Conservation (phyloP, 768 basidiomycete genomes). For the Kondoa malvinella region DNA sequence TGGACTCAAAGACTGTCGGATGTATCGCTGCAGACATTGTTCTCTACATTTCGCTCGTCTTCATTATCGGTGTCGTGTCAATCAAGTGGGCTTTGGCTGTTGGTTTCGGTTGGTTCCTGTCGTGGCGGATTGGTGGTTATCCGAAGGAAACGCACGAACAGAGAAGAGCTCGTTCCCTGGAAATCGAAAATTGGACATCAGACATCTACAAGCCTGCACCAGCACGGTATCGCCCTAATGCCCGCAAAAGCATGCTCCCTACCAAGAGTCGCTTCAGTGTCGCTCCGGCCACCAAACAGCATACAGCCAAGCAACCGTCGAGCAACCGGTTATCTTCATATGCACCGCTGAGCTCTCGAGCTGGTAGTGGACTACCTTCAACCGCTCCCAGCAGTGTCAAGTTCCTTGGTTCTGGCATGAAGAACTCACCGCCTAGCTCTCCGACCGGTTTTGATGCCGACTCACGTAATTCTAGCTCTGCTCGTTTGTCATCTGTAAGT, state of each 20-base stretch:
- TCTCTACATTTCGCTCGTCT: constrained; percentile 81
- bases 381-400: constrained; percentile 16
- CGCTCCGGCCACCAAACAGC: constrained; percentile 40
- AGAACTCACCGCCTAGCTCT: constrained; percentile 51
- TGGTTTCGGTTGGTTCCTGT: constrained; percentile 93
- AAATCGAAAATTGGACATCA: constrained; percentile 91
- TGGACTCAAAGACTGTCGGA: constrained; percentile 84
- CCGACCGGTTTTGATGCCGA: constrained; percentile 43
- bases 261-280: constrained; percentile 42
- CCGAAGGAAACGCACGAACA: constrained; percentile 81
- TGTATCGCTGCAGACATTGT: constrained; percentile 91
- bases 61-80: constrained; percentile 90
- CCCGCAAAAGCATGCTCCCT: constrained; percentile 38
- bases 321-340: constrained; percentile 5
- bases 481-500: constrained; percentile 33
- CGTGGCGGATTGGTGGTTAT: constrained; percentile 87
- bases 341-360: neutral
- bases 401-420: constrained; percentile 25
- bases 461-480: constrained; percentile 67
- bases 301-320: constrained; percentile 23
- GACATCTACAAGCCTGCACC: constrained; percentile 92
- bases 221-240: constrained; percentile 73
- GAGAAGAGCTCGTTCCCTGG: constrained; percentile 67
- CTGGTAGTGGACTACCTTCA: neutral
- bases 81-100: constrained; percentile 95